phyloP scores from a whole-genome alignment of 768 basidiomycete genomes.

The Mycena kentingensis region DNA sequence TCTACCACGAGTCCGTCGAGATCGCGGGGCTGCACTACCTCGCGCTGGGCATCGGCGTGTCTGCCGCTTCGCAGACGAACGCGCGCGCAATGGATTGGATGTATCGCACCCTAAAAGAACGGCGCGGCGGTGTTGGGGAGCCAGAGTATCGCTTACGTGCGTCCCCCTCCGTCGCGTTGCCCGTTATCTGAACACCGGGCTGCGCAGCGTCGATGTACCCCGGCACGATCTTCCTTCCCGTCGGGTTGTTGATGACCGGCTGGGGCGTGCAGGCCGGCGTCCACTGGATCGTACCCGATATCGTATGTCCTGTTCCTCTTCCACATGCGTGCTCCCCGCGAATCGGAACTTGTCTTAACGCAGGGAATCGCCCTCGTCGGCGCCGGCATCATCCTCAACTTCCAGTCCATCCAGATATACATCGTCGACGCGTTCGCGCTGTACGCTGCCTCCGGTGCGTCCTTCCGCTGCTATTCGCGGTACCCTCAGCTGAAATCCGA shows the following conservation, averaged over 20 bases:
- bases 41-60: conserved; percentile 66
- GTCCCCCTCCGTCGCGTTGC: conserved; percentile 22
- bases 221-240: conserved; percentile 59
- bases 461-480: no score
- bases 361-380: conserved; percentile 63
- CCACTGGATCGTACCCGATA: conserved; percentile 72
- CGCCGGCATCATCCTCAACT: conserved; percentile 57
- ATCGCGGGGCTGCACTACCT: conserved; percentile 72
- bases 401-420: conserved; percentile 68
- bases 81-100: conserved; percentile 62
- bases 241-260: conserved; percentile 68
- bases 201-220: conserved; percentile 58
- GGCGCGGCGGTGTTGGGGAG: conserved; percentile 44
- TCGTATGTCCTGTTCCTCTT: conserved; percentile 44
- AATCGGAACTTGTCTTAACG: not conserved
- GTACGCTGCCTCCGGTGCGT: conserved; percentile 65
- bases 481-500: no score
- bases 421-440: conserved; percentile 67
- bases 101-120: conserved; percentile 49
- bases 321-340: not conserved
- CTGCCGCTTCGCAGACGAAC: conserved; percentile 53
- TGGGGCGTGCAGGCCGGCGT: conserved; percentile 62
- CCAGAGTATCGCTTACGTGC: conserved; percentile 54
- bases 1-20: conserved; percentile 57
- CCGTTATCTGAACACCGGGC: not conserved